Base-by-base conservation (phyloP, 179 eudicot species). In the Beta corolliflora region DNA sequence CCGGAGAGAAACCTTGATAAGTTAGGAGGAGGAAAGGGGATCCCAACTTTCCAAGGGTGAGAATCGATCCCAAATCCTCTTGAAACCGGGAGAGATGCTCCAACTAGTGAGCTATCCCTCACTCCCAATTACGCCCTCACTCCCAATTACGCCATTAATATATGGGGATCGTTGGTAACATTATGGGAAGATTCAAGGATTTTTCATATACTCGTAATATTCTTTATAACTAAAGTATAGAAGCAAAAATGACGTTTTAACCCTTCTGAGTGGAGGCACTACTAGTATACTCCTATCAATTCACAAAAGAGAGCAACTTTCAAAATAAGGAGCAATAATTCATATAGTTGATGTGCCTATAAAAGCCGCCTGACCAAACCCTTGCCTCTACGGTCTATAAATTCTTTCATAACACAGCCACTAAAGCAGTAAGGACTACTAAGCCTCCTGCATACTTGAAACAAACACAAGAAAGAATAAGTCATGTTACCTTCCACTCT, bases 401-500 rank as follows among this genome's bases (percentile, higher is more conserved):
- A 79, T 61, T 61, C 75, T 23, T 9, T 73, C 55, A 10, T n/a
- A 14, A 67, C 52, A 60, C 60, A 21, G 29, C 56, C 44, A 64
- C 13, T 59, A n/a, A 2, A 36, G 41, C 41, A 36, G 41, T 36
- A 58, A 82, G 19, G 75, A 71, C 80, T 70, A 79, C 78, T 53
- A 56, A 70, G 6, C 15, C 65, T 36, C 36, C 78, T n/a, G 5
- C 12, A 64, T 41, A 63, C 78, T 45, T 46, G 29, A 75, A 76
- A 46, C 67, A 73, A 63, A 68, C 75, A 71, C 29, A 71, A 36
- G 54, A 73, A 69, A 5, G 71, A 29, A 15, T 9, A 79, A 75
- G 76, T 31, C 81, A 82, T 82, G 85, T 85, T 63, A 71, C 79
- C 86, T 81, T 80, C 84, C 50, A 72, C 84, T 25, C 66, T 85